Evolutionary conservation across 164 flowering plant genomes (phyloP).

Genomic region (Macadamia tetraphylla): DNA sequence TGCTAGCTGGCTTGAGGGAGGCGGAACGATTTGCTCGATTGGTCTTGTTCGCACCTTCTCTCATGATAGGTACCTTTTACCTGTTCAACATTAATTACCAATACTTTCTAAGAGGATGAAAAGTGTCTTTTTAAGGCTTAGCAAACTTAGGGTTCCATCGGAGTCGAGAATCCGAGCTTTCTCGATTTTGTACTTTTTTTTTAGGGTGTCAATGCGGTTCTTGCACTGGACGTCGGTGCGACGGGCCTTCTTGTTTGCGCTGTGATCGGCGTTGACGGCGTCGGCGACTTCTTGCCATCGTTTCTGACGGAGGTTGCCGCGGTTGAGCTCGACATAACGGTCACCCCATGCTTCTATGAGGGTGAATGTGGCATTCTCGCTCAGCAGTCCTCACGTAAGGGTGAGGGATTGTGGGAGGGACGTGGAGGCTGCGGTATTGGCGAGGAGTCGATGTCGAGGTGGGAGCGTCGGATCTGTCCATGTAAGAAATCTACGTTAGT

Average conservation of each 20-base stretch:
- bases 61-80: too few species aligned
- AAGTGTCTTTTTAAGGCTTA: too few species aligned
- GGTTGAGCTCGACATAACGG: conserved; percentile 66
- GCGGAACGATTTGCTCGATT: too few species aligned
- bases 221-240: conserved; percentile 92
- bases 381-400: conserved; percentile 90
- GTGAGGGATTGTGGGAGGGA: conserved; percentile 14
- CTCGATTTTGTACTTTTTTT: conserved; percentile 91
- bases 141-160: conserved; percentile 24
- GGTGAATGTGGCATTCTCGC: conserved; percentile 71
- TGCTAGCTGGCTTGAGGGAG: too few species aligned
- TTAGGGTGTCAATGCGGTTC: conserved; percentile 90
- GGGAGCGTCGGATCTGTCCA: conserved; percentile 14
- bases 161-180: conserved; percentile 47
- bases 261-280: conserved; percentile 69
- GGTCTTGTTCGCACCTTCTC: too few species aligned
- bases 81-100: too few species aligned
- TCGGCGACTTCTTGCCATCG: conserved; percentile 93
- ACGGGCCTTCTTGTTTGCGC: conserved; percentile 46
- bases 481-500: too few species aligned
- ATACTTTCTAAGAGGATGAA: too few species aligned
- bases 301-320: conserved; percentile 84
- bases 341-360: conserved; percentile 84
- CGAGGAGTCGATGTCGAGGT: not conserved
- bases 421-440: too few species aligned